Evolutionary conservation across 208 protist species (phyloP), one percentile per base, ranked within the genome.

Genomic region (Trypanosoma caninum): DNA sequence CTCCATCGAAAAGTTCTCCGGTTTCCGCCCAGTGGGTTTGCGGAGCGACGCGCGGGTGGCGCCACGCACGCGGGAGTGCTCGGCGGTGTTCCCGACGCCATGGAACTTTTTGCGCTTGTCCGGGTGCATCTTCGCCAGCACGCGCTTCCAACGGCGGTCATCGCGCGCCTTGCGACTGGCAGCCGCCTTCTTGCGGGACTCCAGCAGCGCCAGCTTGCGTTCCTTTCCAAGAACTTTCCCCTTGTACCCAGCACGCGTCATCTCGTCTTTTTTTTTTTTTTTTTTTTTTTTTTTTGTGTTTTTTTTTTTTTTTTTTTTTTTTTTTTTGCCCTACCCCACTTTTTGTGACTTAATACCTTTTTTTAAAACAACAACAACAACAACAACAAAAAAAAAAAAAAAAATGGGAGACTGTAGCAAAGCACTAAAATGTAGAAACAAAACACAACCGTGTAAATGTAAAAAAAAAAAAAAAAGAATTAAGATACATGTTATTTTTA

Each of bases 1-100:
- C 80, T 99, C 97, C 61, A 97, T 84, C 40, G 89, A 84, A 46
- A 99, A 75, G 57, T 83, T 76, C 59, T 97, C 83, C 25, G 81
- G 72, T 77, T 89, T 93, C 78, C 87, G 87, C 66, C 81, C 87
- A 31, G 75, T 84, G 70, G 72, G 77, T 76, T 93, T 88, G 76
- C 78, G 80, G 56, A 93, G 81, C 23, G 87, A 88, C 38, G 80
- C 78, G 65, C 87, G 82, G 58, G 87, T 93, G 59, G 65, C 65
- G 52, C 87, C 87, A 69, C 87, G 87, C 51, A 89, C 83, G 55
- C 87, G 87, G 31, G 83, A 91, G 82, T 90, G 84, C 70, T 82
- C 78, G 47, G 76, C 81, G 31, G 87, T 93, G 80, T 93, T 93
- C 55, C 87, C 87, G 22, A 93, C 87, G 65, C 87, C 87, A 65